phyloP scores from a whole-genome alignment of 2,329 filamentous ascomycete species.

The Epichloe uncinata region DNA sequence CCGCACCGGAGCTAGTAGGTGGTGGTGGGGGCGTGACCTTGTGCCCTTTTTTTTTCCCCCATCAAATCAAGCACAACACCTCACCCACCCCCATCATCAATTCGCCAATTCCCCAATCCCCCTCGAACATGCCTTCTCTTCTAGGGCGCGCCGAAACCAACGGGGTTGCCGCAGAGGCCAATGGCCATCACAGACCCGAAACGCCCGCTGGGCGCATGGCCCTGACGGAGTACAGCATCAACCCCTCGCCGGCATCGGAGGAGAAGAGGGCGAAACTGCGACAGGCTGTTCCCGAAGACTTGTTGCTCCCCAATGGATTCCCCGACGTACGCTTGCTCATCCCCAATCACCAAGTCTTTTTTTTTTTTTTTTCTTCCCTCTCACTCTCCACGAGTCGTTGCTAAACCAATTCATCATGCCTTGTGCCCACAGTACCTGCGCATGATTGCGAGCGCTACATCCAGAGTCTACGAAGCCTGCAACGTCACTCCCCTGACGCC shows the following conservation, averaged over 20 bases:
- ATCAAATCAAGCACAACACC: no score
- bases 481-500: slow-evolving; percentile 71
- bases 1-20: neutral
- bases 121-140: slow-evolving; percentile 10
- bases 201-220: slow-evolving; percentile 38
- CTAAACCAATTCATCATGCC: neutral
- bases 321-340: slow-evolving; percentile 47
- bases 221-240: slow-evolving; percentile 59
- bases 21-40: neutral
- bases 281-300: slow-evolving; percentile 48
- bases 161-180: slow-evolving; percentile 8
- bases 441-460: slow-evolving; percentile 75
- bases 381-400: neutral
- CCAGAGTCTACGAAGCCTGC: slow-evolving; percentile 94
- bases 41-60: neutral
- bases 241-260: slow-evolving; percentile 47
- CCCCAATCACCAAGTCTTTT: neutral
- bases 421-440: slow-evolving; percentile 61
- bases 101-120: neutral
- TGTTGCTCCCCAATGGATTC: slow-evolving; percentile 54
- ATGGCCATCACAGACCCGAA: slow-evolving; percentile 19
- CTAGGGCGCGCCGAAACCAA: slow-evolving; percentile 16
- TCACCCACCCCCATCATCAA: neutral
- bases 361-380: no score
- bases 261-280: slow-evolving; percentile 34